Evolutionary conservation across 441 rosid species (phyloP).

Genomic region (Populus trichocarpa): DNA sequence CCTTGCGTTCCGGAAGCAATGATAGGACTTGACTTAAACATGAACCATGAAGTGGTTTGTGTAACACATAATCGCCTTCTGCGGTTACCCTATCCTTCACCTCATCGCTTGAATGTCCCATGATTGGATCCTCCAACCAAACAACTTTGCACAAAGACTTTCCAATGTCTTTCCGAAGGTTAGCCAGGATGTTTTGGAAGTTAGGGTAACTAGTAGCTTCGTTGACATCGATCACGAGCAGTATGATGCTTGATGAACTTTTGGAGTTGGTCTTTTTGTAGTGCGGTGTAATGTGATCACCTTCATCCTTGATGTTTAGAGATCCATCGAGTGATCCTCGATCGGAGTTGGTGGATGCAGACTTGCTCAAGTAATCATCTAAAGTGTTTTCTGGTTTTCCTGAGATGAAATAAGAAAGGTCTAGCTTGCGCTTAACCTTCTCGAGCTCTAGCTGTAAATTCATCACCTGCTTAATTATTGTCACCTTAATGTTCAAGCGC

Average conservation of each 20-base stretch:
- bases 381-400: conserved; percentile 20
- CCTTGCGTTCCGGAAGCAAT: conserved; percentile 37
- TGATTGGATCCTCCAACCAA: conserved; percentile 39
- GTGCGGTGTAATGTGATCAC: conserved; percentile 22
- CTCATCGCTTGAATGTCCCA: neutral
- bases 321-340: conserved; percentile 4
- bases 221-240: conserved; percentile 43
- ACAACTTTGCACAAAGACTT: conserved; percentile 33
- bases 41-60: conserved; percentile 47
- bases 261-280: conserved; percentile 19
- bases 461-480: conserved; percentile 23
- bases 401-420: conserved; percentile 13
- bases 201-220: conserved; percentile 22
- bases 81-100: conserved; percentile 1
- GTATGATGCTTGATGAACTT: conserved; percentile 21
- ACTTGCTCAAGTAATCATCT: conserved; percentile 18
- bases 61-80: conserved; percentile 25
- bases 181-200: conserved; percentile 20
- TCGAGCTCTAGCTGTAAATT: conserved; percentile 22
- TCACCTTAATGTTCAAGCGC: conserved; percentile 40
- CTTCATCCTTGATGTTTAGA: conserved; percentile 19
- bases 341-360: conserved; percentile 22
- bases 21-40: conserved; percentile 33
- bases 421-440: conserved; percentile 28
- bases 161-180: conserved; percentile 30